Conservation (phyloP, 1,139 yeast species). For the Candida dubliniensis region DNA sequence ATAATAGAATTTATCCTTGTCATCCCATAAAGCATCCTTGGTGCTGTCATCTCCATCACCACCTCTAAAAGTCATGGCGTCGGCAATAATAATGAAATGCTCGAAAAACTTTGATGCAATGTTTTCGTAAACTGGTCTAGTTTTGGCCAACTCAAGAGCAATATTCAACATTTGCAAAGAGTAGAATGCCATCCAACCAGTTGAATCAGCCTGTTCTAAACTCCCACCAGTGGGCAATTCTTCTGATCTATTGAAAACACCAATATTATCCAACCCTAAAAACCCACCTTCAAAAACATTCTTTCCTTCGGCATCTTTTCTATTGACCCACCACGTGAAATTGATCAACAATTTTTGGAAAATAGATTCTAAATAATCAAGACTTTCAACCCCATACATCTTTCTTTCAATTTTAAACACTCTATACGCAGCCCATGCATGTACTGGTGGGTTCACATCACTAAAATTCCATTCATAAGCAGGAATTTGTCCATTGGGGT, state of each 20-base stretch:
- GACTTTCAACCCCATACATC: conserved; percentile 79
- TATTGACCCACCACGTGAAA: conserved; percentile 98
- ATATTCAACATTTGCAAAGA: conserved; percentile 90
- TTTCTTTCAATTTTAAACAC: conserved; percentile 88
- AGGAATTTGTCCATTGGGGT: conserved; percentile 97
- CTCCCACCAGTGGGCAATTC: conserved; percentile 93
- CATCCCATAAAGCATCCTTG: conserved; percentile 83
- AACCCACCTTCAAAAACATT: conserved; percentile 96
- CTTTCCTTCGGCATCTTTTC: conserved; percentile 86
- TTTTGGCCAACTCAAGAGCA: conserved; percentile 84
- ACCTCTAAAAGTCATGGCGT: conserved; percentile 84
- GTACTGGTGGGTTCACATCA: conserved; percentile 97
- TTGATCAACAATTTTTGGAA: conserved; percentile 88
- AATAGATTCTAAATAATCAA: conserved; percentile 83
- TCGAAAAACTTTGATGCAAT: conserved; percentile 95
- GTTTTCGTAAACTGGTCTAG: conserved; percentile 86
- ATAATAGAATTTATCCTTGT: conserved; percentile 83
- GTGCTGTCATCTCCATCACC: conserved; percentile 50
- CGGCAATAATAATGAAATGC: conserved; percentile 89
- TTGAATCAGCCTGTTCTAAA: conserved; percentile 92
- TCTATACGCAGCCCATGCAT: conserved; percentile 95
- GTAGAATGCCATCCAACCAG: conserved; percentile 99
- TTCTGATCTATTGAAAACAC: conserved; percentile 91
- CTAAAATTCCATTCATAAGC: conserved; percentile 97
- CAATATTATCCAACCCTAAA: conserved; percentile 91